These are phyloP conservation scores for Quercus glauca DNA, from an alignment of 306 rosid species.

Conservation along the genomic window DNA sequence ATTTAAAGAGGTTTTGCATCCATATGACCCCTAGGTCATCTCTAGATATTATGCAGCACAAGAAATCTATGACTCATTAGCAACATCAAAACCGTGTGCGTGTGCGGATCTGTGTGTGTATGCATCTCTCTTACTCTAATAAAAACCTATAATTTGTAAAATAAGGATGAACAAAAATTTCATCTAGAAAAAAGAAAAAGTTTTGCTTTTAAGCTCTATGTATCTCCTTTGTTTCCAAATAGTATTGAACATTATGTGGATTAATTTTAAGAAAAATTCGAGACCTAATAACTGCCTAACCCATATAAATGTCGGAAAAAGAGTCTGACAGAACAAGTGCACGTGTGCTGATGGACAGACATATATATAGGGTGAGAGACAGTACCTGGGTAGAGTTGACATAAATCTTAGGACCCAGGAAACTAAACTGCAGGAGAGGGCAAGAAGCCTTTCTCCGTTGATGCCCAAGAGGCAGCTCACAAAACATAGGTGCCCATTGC, in stretches of 20 bases:
- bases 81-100: background rate
- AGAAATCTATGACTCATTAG: background rate
- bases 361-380: background rate
- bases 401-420: slow-evolving; percentile 68
- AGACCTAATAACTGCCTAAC: background rate
- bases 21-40: background rate
- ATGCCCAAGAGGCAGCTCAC: slow-evolving; percentile 91
- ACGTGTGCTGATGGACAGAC: background rate
- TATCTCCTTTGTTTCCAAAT: background rate
- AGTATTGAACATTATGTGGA: background rate
- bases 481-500: slow-evolving; percentile 98
- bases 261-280: background rate
- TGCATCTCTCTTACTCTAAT: background rate
- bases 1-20: background rate
- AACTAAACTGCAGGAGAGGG: slow-evolving; percentile 72
- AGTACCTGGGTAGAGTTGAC: slow-evolving; percentile 70
- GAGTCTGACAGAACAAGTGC: too few species aligned
- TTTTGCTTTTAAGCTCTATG: background rate
- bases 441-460: slow-evolving; percentile 56
- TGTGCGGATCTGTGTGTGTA: background rate
- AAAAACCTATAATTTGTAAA: background rate
- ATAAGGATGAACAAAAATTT: too few species aligned
- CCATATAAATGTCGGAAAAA: background rate
- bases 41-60: background rate
- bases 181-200: too few species aligned